Conservation (phyloP, 768 basidiomycete species). For the Lactarius deliciosus region DNA sequence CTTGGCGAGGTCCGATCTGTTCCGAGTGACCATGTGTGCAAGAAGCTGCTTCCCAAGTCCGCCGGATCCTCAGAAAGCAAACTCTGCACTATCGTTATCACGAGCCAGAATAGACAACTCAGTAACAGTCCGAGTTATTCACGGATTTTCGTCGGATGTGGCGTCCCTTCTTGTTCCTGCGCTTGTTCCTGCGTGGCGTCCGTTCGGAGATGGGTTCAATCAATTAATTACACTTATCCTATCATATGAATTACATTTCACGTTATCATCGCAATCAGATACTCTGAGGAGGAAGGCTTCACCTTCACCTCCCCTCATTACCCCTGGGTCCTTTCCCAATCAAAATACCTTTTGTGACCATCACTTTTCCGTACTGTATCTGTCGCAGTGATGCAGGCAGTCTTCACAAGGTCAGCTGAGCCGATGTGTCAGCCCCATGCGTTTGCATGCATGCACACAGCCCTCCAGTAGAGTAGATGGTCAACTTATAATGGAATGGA, state of each 20-base stretch:
- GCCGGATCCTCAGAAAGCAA: too few relatives aligned
- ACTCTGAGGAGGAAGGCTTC: too few relatives aligned
- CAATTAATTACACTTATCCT: background rate
- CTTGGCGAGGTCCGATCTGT: background rate
- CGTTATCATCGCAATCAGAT: background rate
- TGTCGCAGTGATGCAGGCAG: background rate
- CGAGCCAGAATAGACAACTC: background rate
- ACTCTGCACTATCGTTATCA: background rate
- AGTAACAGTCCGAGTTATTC: background rate
- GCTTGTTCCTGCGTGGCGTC: background rate
- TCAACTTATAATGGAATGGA: background rate
- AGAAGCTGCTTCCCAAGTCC: background rate
- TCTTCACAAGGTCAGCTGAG: background rate
- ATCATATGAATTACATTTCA: background rate
- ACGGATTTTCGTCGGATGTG: constrained; percentile 1
- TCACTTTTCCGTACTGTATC: background rate
- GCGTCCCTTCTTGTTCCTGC: background rate
- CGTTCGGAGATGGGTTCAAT: background rate
- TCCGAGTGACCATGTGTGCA: background rate
- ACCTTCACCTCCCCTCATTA: background rate
- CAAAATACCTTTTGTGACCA: background rate
- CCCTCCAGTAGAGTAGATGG: background rate
- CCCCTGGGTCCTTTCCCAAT: background rate
- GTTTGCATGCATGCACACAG: background rate
- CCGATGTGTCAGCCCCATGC: background rate